A percentile compares a stretch with the other conserved stretches of the same genome.
Conservation (phyloP, 139 green algal genomes). For the Tetraselmis chui region DNA sequence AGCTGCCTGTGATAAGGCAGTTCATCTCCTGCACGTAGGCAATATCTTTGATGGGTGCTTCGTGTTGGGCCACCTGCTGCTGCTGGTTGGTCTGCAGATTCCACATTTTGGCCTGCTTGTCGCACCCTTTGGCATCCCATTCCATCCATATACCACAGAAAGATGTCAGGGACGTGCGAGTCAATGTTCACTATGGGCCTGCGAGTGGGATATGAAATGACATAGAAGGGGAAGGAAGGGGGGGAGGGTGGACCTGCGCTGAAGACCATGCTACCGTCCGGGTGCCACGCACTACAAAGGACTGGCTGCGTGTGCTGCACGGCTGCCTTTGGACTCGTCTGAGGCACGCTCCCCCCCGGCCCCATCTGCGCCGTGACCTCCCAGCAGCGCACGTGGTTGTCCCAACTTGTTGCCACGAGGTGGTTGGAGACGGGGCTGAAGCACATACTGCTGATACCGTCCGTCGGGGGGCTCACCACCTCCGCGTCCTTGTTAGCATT, state of each 20-base stretch:
- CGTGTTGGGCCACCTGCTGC: constrained; percentile 77
- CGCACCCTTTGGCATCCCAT: no score
- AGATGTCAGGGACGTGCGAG: no score
- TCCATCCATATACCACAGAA: no score
- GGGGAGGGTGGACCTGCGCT: no score
- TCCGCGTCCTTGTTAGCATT: constrained; percentile 82
- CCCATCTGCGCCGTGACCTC: constrained; percentile 28
- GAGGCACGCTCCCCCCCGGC: constrained; percentile 47
- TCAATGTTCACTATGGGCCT: no score
- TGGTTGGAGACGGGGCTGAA: constrained; percentile 83
- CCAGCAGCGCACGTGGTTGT: constrained; percentile 76
- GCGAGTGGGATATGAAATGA: no score
- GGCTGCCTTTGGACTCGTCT: constrained; percentile 70
- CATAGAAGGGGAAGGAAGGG: no score
- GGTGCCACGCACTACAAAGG: constrained; percentile 78
- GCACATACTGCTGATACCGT: constrained; percentile 74
- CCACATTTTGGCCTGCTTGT: constrained; percentile 92
- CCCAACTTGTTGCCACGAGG: constrained; percentile 84
- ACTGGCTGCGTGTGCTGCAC: constrained; percentile 65
- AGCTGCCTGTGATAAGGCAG: constrained; percentile 67
- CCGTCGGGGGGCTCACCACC: constrained; percentile 49
- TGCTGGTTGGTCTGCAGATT: constrained; percentile 76
- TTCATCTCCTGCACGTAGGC: constrained; percentile 70
- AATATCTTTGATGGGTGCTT: constrained; percentile 68
- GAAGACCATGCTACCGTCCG: constrained; percentile 75